These are phyloP conservation scores for Ostreobium quekettii DNA, from an alignment of 139 green algal species.

Conservation along the genomic window DNA sequence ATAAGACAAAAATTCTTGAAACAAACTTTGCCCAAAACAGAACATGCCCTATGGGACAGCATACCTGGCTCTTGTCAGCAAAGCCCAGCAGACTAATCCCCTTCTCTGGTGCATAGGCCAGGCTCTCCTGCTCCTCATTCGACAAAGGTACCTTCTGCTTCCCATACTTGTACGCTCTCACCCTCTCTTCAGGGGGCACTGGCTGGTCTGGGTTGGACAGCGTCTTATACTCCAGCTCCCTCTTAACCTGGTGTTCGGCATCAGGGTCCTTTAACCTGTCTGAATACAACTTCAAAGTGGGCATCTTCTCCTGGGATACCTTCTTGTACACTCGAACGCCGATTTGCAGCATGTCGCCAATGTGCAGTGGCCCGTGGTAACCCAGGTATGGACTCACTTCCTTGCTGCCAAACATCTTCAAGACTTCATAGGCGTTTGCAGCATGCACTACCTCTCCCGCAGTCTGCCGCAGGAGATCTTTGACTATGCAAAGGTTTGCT, in stretches of 20 bases:
- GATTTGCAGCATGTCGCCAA: constrained; percentile 1
- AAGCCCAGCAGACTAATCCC: constrained; percentile 2
- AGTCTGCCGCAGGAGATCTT: background rate
- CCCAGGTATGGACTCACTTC: background rate
- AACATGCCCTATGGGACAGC: no score
- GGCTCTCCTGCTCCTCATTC: background rate
- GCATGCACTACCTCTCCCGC: background rate
- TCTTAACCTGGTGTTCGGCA: background rate
- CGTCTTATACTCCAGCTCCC: constrained; percentile 5
- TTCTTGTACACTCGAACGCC: constrained; percentile 1
- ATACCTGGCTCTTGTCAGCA: background rate
- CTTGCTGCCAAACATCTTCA: background rate
- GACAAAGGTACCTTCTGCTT: background rate
- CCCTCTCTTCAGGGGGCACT: background rate
- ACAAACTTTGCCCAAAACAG: no score
- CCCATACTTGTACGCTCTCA: constrained; percentile 5
- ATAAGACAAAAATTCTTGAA: no score
- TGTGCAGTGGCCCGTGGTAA: background rate
- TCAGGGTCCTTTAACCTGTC: background rate
- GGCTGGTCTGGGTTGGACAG: background rate
- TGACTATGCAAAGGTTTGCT: background rate
- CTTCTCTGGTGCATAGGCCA: background rate
- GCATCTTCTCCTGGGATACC: background rate
- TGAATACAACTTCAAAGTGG: background rate
- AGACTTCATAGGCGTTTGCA: background rate